Evolutionary conservation across 129 eudicot species (phyloP).

Genomic region (Erigeron canadensis): DNA sequence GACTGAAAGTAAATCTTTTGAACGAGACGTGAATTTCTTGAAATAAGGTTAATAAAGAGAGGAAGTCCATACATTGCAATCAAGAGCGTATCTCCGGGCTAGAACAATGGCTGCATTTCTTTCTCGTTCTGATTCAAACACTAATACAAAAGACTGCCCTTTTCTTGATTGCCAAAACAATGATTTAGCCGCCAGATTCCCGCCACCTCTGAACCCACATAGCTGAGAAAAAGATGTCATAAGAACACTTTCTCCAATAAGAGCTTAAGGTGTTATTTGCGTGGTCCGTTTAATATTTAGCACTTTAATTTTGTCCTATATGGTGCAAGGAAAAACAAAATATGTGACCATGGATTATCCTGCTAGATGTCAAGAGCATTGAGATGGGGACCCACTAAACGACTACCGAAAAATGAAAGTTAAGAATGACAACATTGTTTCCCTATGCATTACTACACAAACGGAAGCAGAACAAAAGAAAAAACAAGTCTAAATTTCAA

Average conservation of each 20-base stretch:
- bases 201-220: slow-evolving; percentile 96
- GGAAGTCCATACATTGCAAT: slow-evolving; percentile 66
- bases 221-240: slow-evolving; percentile 44
- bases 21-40: background rate
- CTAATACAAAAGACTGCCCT: slow-evolving; percentile 81
- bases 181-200: slow-evolving; percentile 89
- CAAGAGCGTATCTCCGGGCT: slow-evolving; percentile 82
- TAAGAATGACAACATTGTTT: background rate
- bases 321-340: slow-evolving; percentile 7
- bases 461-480: too few relatives aligned
- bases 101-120: slow-evolving; percentile 78
- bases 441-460: background rate
- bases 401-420: background rate
- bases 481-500: too few relatives aligned
- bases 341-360: background rate
- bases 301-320: slow-evolving; percentile 5
- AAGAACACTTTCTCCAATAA: background rate
- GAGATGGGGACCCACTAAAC: background rate
- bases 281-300: background rate
- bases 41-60: slow-evolving; percentile 4
- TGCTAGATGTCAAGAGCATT: slow-evolving; percentile 12
- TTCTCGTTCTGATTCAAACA: slow-evolving; percentile 80
- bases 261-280: slow-evolving; percentile 8
- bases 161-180: slow-evolving; percentile 94
- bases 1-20: background rate